phyloP scores from a whole-genome alignment of 768 basidiomycete species.

The Auriscalpium vulgare region DNA sequence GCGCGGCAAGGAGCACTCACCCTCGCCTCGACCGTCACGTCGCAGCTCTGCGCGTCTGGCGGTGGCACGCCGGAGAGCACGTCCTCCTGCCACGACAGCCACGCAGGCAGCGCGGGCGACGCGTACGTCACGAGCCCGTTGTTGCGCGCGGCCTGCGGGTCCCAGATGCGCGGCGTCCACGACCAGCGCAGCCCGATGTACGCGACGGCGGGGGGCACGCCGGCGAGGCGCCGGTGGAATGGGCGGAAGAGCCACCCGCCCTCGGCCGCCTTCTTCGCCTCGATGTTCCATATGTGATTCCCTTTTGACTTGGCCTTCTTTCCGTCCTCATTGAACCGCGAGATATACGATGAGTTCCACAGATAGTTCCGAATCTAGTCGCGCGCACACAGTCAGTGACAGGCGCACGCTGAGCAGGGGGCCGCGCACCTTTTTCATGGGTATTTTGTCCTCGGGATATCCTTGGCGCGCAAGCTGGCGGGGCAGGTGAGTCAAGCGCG shows the following conservation, averaged over 20 bases:
- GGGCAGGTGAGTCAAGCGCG: neutral
- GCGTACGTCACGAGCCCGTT: constrained; percentile 73
- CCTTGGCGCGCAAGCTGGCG: constrained; percentile 72
- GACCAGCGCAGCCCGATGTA: constrained; percentile 76
- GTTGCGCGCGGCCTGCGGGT: constrained; percentile 83
- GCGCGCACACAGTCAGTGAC: constrained; percentile 7
- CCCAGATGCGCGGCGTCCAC: constrained; percentile 94
- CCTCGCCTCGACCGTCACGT: constrained; percentile 69
- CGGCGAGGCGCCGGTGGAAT: constrained; percentile 83
- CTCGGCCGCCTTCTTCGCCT: constrained; percentile 77
- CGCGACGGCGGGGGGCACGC: constrained; percentile 72
- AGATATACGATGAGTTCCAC: constrained; percentile 90
- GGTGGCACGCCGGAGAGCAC: constrained; percentile 73
- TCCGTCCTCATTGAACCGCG: constrained; percentile 97
- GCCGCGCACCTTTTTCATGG: constrained; percentile 81
- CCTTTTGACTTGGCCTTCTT: constrained; percentile 99
- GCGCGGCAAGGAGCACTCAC: constrained; percentile 33
- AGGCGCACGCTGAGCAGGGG: constrained; percentile 1
- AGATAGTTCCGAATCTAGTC: constrained; percentile 86
- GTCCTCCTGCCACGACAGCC: constrained; percentile 86
- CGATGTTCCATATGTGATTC: constrained; percentile 98
- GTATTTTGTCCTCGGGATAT: constrained; percentile 89
- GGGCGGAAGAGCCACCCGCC: constrained; percentile 83
- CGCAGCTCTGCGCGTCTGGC: constrained; percentile 65
- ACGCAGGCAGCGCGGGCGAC: constrained; percentile 75